Conservation (phyloP, 2,329 filamentous ascomycete genomes). For the Teratosphaeria zuluensis region DNA sequence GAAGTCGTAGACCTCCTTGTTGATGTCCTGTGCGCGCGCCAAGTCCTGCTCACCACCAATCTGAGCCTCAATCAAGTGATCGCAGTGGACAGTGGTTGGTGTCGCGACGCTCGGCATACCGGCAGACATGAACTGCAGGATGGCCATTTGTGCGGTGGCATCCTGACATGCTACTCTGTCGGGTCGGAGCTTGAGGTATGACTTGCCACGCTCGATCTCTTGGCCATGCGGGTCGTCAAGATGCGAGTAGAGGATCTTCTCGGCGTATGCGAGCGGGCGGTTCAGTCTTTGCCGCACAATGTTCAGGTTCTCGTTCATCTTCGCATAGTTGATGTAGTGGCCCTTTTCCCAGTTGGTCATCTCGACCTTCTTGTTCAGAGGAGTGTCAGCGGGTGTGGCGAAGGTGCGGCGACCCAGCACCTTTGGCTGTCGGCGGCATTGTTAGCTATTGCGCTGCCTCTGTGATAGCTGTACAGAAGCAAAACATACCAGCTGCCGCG, state of each 20-base stretch:
- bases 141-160: slow-evolving; percentile 98
- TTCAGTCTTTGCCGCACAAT: slow-evolving; percentile 85
- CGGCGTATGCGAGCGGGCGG: slow-evolving; percentile 85
- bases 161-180: slow-evolving; percentile 99
- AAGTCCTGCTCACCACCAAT: slow-evolving; percentile 89
- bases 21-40: slow-evolving; percentile 79
- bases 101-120: slow-evolving; percentile 94
- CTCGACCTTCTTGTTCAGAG: slow-evolving; percentile 89
- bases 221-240: slow-evolving; percentile 93
- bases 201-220: slow-evolving; percentile 90
- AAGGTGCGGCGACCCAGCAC: slow-evolving; percentile 52
- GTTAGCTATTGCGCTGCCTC: slow-evolving; percentile 8
- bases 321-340: slow-evolving; percentile 98
- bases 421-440: slow-evolving; percentile 15
- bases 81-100: slow-evolving; percentile 92
- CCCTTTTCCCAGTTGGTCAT: slow-evolving; percentile 95
- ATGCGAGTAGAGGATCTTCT: slow-evolving; percentile 99
- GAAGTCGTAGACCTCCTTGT: slow-evolving; percentile 99
- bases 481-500: slow-evolving; percentile 31
- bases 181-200: slow-evolving; percentile 92
- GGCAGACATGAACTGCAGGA: slow-evolving; percentile 98
- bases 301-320: slow-evolving; percentile 95
- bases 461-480: neutral
- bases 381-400: slow-evolving; percentile 76
- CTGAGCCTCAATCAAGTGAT: slow-evolving; percentile 98